phyloP scores from a whole-genome alignment of 257 asterid species.

The Parsonsia alboflavescens region DNA sequence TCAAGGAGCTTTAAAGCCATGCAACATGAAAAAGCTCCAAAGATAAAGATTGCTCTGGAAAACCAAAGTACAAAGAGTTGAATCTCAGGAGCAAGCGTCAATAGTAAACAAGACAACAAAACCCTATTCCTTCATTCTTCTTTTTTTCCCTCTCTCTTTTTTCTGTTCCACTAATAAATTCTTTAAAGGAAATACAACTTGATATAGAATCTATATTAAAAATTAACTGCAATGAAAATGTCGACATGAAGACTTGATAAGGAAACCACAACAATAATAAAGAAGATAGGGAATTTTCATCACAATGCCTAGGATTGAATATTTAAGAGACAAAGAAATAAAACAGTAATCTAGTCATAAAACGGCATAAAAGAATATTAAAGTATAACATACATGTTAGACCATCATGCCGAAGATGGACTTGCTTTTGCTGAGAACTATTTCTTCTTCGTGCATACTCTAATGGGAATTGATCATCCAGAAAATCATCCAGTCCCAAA shows the following conservation, averaged over 20 bases:
- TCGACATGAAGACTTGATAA: neutral
- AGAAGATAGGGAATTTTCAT: neutral
- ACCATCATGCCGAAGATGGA: conserved; percentile 15
- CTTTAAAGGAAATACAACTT: neutral
- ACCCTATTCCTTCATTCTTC: conserved; percentile 1
- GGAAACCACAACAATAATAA: neutral
- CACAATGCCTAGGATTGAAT: too few relatives aligned
- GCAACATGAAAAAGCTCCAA: neutral
- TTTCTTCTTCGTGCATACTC: conserved; percentile 35
- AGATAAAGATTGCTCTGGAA: neutral
- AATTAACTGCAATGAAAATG: neutral
- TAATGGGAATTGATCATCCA: conserved; percentile 40
- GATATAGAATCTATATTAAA: neutral
- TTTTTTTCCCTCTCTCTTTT: neutral
- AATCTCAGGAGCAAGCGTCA: neutral
- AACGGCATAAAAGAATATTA: neutral
- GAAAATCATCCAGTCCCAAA: conserved; percentile 46
- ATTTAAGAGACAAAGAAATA: neutral
- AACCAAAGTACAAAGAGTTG: neutral
- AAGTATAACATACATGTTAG: conserved; percentile 10
- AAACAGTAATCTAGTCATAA: neutral
- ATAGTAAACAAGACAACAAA: neutral
- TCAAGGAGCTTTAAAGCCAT: neutral
- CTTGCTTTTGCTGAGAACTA: conserved; percentile 25
- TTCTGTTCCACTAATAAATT: neutral